These are phyloP conservation scores for Termitomyces sp. DNA, from an alignment of 768 basidiomycete species.

Conservation along the genomic window DNA sequence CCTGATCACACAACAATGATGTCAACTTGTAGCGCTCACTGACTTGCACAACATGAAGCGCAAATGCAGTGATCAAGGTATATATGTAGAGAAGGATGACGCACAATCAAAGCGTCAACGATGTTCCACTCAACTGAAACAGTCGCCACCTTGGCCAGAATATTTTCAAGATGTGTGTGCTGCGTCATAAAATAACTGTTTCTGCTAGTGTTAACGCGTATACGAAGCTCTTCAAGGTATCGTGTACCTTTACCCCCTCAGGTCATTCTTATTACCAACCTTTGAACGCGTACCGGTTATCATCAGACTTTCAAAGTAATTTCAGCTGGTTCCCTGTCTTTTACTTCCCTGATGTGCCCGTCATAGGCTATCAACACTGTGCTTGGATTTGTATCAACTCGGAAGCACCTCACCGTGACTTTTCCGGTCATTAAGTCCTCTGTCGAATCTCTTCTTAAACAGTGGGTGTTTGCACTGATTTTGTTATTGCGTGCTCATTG, in stretches of 20 bases:
- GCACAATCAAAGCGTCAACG: not conserved
- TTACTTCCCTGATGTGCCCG: not conserved
- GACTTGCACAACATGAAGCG: constrained; percentile 10
- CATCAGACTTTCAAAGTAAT: constrained; percentile 7
- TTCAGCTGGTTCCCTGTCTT: not conserved
- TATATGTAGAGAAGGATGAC: constrained; percentile 1
- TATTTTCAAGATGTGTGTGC: constrained; percentile 49
- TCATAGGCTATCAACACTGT: constrained; percentile 82
- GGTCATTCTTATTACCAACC: not conserved
- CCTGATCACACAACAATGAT: constrained; percentile 1
- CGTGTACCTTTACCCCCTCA: no score
- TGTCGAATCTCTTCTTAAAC: constrained; percentile 75
- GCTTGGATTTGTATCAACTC: constrained; percentile 77
- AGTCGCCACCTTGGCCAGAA: constrained; percentile 46
- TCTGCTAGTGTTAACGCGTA: not conserved
- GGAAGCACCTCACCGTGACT: constrained; percentile 75
- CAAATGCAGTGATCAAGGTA: not conserved
- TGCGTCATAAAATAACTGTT: not conserved
- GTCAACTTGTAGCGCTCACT: not conserved
- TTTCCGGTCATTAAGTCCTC: constrained; percentile 70
- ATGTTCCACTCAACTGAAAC: constrained; percentile 1
- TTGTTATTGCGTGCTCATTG: not conserved
- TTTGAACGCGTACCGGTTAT: not conserved
- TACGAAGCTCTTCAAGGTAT: constrained; percentile 22
- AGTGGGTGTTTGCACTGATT: constrained; percentile 34